These are phyloP conservation scores for Gentiana dahurica DNA, from an alignment of 257 asterid genomes.

Conservation along the genomic window DNA sequence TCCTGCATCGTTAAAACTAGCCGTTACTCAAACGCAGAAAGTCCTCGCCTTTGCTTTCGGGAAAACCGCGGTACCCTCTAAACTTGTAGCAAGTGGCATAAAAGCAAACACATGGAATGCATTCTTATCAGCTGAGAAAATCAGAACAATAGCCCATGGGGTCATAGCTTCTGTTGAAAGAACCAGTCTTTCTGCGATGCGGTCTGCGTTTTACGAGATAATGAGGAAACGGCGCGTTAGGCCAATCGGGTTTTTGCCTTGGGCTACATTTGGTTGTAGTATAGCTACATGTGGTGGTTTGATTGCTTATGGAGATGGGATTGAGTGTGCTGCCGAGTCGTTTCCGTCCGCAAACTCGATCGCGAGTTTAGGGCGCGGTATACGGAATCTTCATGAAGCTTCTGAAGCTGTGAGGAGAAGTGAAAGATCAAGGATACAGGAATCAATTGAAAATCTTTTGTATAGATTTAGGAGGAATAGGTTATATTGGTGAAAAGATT, in stretches of 20 bases:
- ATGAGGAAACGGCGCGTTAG: conserved; percentile 62
- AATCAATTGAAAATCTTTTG: conserved; percentile 48
- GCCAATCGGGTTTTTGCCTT: conserved; percentile 52
- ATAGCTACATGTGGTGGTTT: conserved; percentile 70
- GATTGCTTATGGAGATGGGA: conserved; percentile 75
- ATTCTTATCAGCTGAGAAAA: conserved; percentile 63
- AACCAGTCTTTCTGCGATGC: conserved; percentile 81
- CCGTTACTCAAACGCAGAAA: conserved; percentile 58
- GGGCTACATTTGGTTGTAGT: conserved; percentile 87
- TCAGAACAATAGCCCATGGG: conserved; percentile 63
- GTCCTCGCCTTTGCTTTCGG: conserved; percentile 42
- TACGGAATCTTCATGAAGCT: conserved; percentile 58
- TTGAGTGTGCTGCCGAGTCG: conserved; percentile 88
- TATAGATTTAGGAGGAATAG: conserved; percentile 42
- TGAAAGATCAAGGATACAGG: conserved; percentile 61
- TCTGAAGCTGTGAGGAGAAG: conserved; percentile 43
- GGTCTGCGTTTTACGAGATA: conserved; percentile 77
- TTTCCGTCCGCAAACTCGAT: conserved; percentile 78
- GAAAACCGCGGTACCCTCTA: conserved; percentile 47
- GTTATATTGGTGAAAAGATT: too few species aligned
- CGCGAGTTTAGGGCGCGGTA: conserved; percentile 91
- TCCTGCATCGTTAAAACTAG: conserved; percentile 60
- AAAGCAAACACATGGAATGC: conserved; percentile 53
- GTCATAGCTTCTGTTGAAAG: conserved; percentile 79
- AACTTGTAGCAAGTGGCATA: conserved; percentile 30